phyloP scores from a whole-genome alignment of 352 stramenopile genomes.

The Sclerospora graminicola region DNA sequence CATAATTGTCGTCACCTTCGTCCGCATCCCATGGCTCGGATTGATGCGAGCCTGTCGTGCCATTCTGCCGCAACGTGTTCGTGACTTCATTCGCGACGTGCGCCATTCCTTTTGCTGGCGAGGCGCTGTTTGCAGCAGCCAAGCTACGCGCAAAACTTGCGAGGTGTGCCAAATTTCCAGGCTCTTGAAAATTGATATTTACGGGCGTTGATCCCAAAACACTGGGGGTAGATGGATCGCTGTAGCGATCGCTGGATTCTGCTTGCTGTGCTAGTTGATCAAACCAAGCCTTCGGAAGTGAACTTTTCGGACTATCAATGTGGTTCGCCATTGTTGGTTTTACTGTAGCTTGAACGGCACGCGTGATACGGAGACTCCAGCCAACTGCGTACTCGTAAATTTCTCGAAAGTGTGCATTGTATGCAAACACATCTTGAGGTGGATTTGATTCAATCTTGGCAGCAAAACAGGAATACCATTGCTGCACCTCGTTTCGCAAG shows the following conservation, averaged over 20 bases:
- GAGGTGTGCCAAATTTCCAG: slow-evolving; percentile 64
- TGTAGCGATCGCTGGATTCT: slow-evolving; percentile 32
- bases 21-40: slow-evolving; percentile 55
- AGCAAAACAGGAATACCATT: slow-evolving; percentile 77
- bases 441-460: slow-evolving; percentile 61
- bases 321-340: slow-evolving; percentile 51
- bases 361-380: slow-evolving; percentile 70
- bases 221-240: slow-evolving; percentile 24
- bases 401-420: slow-evolving; percentile 73
- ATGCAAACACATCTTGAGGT: slow-evolving; percentile 64
- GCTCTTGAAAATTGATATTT: slow-evolving; percentile 39
- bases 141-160: slow-evolving; percentile 58
- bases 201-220: slow-evolving; percentile 14
- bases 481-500: slow-evolving; percentile 68
- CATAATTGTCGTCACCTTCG: slow-evolving; percentile 49
- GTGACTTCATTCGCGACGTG: slow-evolving; percentile 71
- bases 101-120: slow-evolving; percentile 13
- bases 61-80: slow-evolving; percentile 46
- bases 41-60: slow-evolving; percentile 23
- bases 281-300: slow-evolving; percentile 70
- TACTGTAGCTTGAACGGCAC: slow-evolving; percentile 71
- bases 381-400: slow-evolving; percentile 70
- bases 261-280: slow-evolving; percentile 47
- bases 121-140: slow-evolving; percentile 18
- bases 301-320: slow-evolving; percentile 62